phyloP scores from a whole-genome alignment of 768 basidiomycete species.

The Leccinum boreale region DNA sequence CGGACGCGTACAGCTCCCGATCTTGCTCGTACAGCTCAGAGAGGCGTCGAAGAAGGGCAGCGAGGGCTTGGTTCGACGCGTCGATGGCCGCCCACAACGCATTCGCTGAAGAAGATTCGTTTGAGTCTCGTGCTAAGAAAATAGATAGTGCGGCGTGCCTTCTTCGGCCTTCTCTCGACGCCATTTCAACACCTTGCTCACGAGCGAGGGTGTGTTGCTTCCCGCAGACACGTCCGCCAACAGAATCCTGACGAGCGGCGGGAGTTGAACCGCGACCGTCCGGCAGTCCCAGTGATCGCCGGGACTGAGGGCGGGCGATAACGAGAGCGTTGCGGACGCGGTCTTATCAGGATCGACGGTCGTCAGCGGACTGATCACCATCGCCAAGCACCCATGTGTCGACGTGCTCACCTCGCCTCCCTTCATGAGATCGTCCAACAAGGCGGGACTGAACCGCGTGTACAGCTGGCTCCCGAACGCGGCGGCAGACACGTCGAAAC shows the following conservation, averaged over 20 bases:
- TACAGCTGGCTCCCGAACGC: slow-evolving; percentile 95
- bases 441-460: slow-evolving; percentile 75
- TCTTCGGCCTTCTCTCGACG: slow-evolving; percentile 57
- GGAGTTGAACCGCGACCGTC: slow-evolving; percentile 72
- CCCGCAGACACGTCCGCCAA: slow-evolving; percentile 96
- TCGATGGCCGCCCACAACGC: slow-evolving; percentile 65
- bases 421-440: slow-evolving; percentile 25
- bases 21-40: slow-evolving; percentile 48
- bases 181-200: slow-evolving; percentile 90
- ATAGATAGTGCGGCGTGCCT: slow-evolving; percentile 36
- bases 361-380: background rate
- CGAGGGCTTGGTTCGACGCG: slow-evolving; percentile 57
- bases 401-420: slow-evolving; percentile 20
- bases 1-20: slow-evolving; percentile 47
- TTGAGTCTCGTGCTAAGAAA: background rate
- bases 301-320: slow-evolving; percentile 61
- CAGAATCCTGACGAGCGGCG: slow-evolving; percentile 78
- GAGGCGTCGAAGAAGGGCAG: slow-evolving; percentile 48
- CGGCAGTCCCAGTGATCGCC: slow-evolving; percentile 62
- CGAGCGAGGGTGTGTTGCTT: slow-evolving; percentile 92
- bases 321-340: slow-evolving; percentile 18
- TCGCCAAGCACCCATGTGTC: background rate
- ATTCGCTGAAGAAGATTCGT: slow-evolving; percentile 41
- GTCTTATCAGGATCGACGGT: slow-evolving; percentile 14
- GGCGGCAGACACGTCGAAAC: slow-evolving; percentile 94